Evolutionary conservation across 140 eudicot genomes (phyloP).

Genomic region (Eryngium alpinum): DNA sequence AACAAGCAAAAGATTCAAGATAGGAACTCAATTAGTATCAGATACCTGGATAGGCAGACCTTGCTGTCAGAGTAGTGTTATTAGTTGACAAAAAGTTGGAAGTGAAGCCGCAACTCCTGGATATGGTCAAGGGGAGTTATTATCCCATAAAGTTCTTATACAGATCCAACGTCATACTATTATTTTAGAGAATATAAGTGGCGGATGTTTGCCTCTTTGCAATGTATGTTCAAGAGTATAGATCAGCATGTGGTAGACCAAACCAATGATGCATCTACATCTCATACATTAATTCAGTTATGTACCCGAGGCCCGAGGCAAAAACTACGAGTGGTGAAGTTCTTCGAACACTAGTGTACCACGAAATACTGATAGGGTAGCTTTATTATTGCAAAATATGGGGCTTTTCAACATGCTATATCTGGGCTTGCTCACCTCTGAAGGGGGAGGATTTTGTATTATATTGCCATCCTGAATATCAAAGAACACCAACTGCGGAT

Average conservation of each 20-base stretch:
- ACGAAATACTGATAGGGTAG: slow-evolving; percentile 82
- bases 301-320: slow-evolving; percentile 72
- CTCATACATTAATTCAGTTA: slow-evolving; percentile 87
- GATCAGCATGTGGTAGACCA: slow-evolving; percentile 69
- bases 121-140: slow-evolving; percentile 45
- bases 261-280: slow-evolving; percentile 72
- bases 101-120: slow-evolving; percentile 60
- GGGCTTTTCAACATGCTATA: slow-evolving; percentile 78
- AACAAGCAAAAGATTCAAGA: slow-evolving; percentile 46
- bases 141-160: slow-evolving; percentile 75
- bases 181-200: slow-evolving; percentile 85
- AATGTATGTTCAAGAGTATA: slow-evolving; percentile 94
- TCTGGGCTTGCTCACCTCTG: slow-evolving; percentile 94
- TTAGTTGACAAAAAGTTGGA: slow-evolving; percentile 56
- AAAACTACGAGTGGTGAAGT: slow-evolving; percentile 56
- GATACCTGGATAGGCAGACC: slow-evolving; percentile 60
- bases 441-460: slow-evolving; percentile 84
- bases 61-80: slow-evolving; percentile 72
- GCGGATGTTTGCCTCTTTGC: slow-evolving; percentile 87
- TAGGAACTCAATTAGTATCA: slow-evolving; percentile 33
- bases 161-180: slow-evolving; percentile 69
- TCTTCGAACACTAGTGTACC: slow-evolving; percentile 92
- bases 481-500: slow-evolving; percentile 66
- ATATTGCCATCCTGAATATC: slow-evolving; percentile 82
- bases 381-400: slow-evolving; percentile 84